Percentiles rank a stretch among this genome's conserved stretches.
These are phyloP conservation scores for Cryphonectria nitschkei DNA, from an alignment of 2,329 filamentous ascomycete genomes.

Conservation along the genomic window DNA sequence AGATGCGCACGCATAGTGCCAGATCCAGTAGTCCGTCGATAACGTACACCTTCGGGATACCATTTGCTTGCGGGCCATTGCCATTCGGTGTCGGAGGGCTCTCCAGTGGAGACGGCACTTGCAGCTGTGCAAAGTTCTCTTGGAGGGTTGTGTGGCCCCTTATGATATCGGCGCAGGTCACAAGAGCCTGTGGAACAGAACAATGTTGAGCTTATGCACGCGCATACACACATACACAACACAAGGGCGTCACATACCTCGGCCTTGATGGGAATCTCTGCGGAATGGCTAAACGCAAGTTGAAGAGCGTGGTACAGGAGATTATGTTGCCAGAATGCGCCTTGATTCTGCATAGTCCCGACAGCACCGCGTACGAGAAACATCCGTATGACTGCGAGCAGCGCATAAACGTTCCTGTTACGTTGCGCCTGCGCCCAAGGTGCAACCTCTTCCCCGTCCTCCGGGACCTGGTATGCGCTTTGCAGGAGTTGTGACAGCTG, in stretches of 20 bases:
- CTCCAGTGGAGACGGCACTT: slow-evolving; percentile 67
- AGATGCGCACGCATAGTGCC: slow-evolving; percentile 68
- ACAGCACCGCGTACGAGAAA: slow-evolving; percentile 82
- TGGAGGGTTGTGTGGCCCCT: slow-evolving; percentile 79
- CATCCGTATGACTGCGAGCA: slow-evolving; percentile 82
- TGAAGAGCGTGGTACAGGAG: slow-evolving; percentile 79
- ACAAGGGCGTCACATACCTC: slow-evolving; percentile 57
- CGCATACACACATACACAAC: slow-evolving; percentile 16
- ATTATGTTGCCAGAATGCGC: slow-evolving; percentile 81
- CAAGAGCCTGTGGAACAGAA: slow-evolving; percentile 63
- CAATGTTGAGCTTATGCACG: slow-evolving; percentile 20
- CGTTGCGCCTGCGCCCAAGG: slow-evolving; percentile 77
- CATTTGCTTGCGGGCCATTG: slow-evolving; percentile 49
- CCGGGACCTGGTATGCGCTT: slow-evolving; percentile 57
- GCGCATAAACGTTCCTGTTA: slow-evolving; percentile 89
- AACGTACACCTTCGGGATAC: slow-evolving; percentile 74
- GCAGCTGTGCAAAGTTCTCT: slow-evolving; percentile 85
- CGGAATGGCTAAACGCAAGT: slow-evolving; percentile 75
- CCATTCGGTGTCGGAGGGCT: slow-evolving; percentile 41
- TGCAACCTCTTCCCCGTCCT: slow-evolving; percentile 63
- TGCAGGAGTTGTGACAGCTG: slow-evolving; percentile 72
- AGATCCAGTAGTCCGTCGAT: slow-evolving; percentile 91
- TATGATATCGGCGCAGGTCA: slow-evolving; percentile 87
- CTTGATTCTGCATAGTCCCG: slow-evolving; percentile 82
- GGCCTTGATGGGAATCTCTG: slow-evolving; percentile 77